Base-by-base conservation (phyloP, 805 yeast genomes). In the Candida railenensis region DNA sequence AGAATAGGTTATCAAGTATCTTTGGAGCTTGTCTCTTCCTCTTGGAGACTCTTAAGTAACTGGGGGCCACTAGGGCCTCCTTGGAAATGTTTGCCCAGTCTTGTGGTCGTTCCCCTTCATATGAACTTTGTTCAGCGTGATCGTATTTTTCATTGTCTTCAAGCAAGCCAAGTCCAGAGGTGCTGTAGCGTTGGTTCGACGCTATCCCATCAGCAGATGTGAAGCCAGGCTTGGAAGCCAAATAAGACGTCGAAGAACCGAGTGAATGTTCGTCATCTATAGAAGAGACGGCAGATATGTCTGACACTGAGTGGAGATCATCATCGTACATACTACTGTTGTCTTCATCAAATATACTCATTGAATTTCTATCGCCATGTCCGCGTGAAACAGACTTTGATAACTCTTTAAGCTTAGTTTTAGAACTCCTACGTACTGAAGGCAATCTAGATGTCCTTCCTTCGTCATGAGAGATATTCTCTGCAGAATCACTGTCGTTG, bases 1-100 rank as follows among this genome's bases (percentile, higher is more conserved):
- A 59, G 46, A 85, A 83, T 46, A 84, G 58, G 51, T 82, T 71
- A 46, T 75, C 70, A 47, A 80, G 68, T 4, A 74, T 68, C 34
- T 67, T 66, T 2, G 77, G 78, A 21, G 81, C 64, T 32, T 69
- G 66, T 45, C 70, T 73, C 43, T 77, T 72, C 48, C 71, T 76
- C 47, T 74, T 74, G 51, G 71, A 71, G 7, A 76, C 65, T 54
- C 75, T 78, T 37, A 82, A 68, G 59, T 83, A 78, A 47, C 74
- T 77, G n/a, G 89, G 86, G 32, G 76, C 66, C 28, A 67, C 63
- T 22, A 81, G 59, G 28, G 78, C 71, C 46, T 73, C 64, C 36
- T 51, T 52, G 16, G 59, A 56, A 34, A 70, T 53, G 5, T 67
- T 69, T 3, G 57, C 57, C 68, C 72, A 66, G 2, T 66, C 59